Evolutionary conservation across 768 basidiomycete species (phyloP).

Genomic region (Mycena capillaripes): DNA sequence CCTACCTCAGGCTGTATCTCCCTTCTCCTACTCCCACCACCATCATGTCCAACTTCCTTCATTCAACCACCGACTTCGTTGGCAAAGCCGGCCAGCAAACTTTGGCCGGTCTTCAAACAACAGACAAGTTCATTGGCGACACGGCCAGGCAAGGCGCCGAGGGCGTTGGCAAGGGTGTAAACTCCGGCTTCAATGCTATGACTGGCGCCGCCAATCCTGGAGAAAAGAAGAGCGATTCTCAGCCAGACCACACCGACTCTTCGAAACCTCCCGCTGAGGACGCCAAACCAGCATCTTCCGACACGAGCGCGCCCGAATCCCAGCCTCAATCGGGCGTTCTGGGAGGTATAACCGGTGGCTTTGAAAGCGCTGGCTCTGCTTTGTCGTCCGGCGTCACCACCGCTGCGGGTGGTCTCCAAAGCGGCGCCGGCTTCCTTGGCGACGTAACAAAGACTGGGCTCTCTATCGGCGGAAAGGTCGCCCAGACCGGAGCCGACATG

Average conservation of each 20-base stretch:
- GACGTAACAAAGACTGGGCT: slow-evolving; percentile 32
- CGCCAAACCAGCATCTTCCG: no score
- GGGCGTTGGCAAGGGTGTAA: slow-evolving; percentile 8
- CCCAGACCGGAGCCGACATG: slow-evolving; percentile 36
- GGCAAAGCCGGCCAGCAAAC: slow-evolving; percentile 4
- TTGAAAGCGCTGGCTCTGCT: no score
- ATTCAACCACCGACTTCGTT: slow-evolving; percentile 18
- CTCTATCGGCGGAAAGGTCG: slow-evolving; percentile 35
- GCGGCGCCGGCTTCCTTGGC: slow-evolving; percentile 25
- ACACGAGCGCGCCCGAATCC: no score
- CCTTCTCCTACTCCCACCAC: background rate
- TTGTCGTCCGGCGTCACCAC: background rate
- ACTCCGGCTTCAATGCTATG: background rate
- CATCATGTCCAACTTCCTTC: slow-evolving; percentile 4
- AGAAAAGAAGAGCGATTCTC: background rate
- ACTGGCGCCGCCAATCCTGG: slow-evolving; percentile 4
- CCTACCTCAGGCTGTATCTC: no score
- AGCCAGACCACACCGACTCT: background rate
- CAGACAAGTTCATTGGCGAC: background rate
- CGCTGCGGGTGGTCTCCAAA: slow-evolving; percentile 28
- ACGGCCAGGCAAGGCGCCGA: background rate
- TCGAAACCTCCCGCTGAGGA: background rate
- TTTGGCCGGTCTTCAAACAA: background rate
- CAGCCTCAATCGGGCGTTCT: no score
- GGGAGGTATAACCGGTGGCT: no score